These are phyloP conservation scores for Arachnomyces sp. DNA, from an alignment of 2,329 filamentous ascomycete species.

Conservation along the genomic window DNA sequence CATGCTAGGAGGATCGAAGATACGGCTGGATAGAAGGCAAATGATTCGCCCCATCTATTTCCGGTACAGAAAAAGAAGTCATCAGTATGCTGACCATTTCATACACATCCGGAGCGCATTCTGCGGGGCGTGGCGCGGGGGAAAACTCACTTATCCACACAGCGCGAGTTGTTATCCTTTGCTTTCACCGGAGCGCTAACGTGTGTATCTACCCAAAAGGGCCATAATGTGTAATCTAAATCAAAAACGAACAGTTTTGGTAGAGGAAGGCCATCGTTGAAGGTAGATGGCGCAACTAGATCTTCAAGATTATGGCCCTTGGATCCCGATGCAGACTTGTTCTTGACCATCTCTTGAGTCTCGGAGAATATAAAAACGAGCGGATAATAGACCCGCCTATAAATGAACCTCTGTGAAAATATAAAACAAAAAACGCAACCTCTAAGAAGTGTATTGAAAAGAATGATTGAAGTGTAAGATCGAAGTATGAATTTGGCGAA, in stretches of 20 bases:
- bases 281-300: conserved; percentile 44
- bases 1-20: conserved; percentile 60
- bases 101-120: conserved; percentile 6
- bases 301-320: conserved; percentile 1
- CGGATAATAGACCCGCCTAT: not conserved
- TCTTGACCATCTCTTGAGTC: conserved; percentile 9
- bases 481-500: no score
- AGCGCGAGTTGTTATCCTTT: conserved; percentile 45
- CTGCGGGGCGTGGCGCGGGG: not conserved
- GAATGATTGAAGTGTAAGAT: no score
- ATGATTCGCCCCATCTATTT: conserved; percentile 54
- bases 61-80: conserved; percentile 12
- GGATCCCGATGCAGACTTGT: conserved; percentile 6
- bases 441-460: no score
- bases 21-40: conserved; percentile 64
- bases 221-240: conserved; percentile 97
- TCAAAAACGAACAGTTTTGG: conserved; percentile 87
- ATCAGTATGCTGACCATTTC: no score
- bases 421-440: no score
- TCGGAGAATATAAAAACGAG: no score
- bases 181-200: conserved; percentile 66
- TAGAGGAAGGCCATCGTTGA: conserved; percentile 61
- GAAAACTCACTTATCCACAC: conserved; percentile 31
- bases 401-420: no score
- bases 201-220: conserved; percentile 96